These are phyloP conservation scores for Oryza glumipatula DNA, from an alignment of 176 grass and related monocot genomes.

Conservation along the genomic window DNA sequence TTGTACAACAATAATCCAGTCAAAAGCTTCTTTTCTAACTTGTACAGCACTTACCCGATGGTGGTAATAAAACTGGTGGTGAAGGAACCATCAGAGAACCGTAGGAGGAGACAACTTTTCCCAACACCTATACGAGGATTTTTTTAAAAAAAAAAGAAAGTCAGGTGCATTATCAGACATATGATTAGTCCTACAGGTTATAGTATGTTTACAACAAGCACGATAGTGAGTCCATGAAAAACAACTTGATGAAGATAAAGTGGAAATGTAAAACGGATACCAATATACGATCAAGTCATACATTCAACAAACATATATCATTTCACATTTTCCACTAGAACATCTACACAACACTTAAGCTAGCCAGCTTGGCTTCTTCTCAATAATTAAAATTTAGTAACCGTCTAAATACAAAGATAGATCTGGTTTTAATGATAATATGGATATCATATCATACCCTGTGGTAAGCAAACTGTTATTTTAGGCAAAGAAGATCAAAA, in stretches of 20 bases:
- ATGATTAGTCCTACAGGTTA: neutral
- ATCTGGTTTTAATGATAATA: neutral
- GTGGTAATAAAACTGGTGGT: conserved; percentile 63
- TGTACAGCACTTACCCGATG: conserved; percentile 42
- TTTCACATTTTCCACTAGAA: neutral
- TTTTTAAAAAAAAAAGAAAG: neutral
- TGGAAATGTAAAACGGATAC: neutral
- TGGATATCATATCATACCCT: neutral
- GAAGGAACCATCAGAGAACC: conserved; percentile 57
- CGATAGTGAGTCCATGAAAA: neutral
- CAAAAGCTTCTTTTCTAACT: neutral
- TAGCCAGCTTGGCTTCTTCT: neutral
- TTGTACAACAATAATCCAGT: conserved; percentile 2
- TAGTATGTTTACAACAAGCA: neutral
- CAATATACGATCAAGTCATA: neutral
- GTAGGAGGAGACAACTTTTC: conserved; percentile 57
- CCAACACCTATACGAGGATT: conserved; percentile 47
- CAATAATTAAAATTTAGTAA: neutral
- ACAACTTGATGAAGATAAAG: neutral
- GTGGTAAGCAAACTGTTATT: neutral
- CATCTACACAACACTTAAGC: neutral
- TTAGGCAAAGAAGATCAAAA: neutral
- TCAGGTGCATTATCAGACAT: neutral
- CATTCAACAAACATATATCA: neutral
- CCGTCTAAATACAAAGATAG: neutral